These are phyloP conservation scores for Didymella keratinophila DNA, from an alignment of 2,329 filamentous ascomycete species.

Conservation along the genomic window DNA sequence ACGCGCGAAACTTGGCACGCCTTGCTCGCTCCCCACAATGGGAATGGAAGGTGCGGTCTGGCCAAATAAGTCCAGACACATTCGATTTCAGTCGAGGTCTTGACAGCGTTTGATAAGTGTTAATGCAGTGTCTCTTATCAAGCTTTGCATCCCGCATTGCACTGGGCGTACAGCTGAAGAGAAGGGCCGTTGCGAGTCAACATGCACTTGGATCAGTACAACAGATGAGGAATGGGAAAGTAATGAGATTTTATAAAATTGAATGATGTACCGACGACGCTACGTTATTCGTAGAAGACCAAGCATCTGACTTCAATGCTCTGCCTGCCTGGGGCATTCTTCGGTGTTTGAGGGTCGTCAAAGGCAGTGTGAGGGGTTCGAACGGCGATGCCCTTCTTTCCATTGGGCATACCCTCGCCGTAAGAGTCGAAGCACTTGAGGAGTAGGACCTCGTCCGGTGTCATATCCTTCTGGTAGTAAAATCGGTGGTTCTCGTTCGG, in stretches of 20 bases:
- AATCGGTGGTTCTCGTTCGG: slow-evolving; percentile 67
- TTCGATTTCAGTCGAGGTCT: background rate
- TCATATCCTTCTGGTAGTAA: slow-evolving; percentile 74
- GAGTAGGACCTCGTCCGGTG: slow-evolving; percentile 61
- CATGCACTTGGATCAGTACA: background rate
- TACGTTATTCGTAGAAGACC: slow-evolving; percentile 64
- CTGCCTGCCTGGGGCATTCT: slow-evolving; percentile 60
- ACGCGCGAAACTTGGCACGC: slow-evolving; percentile 3
- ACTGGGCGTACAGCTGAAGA: background rate
- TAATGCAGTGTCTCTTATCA: background rate
- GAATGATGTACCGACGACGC: background rate
- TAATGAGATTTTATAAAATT: background rate
- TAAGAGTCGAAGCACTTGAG: slow-evolving; percentile 60
- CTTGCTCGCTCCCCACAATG: background rate
- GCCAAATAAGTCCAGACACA: background rate
- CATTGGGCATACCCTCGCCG: slow-evolving; percentile 53
- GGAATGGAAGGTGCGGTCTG: background rate
- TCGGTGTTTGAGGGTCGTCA: slow-evolving; percentile 61
- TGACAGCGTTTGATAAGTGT: background rate
- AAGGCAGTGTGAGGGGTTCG: slow-evolving; percentile 73
- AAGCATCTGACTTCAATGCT: slow-evolving; percentile 71
- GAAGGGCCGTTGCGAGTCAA: background rate
- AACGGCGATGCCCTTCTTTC: slow-evolving; percentile 52
- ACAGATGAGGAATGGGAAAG: background rate
- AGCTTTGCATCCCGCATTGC: background rate